phyloP scores from a whole-genome alignment of 805 yeast species.

The Wickerhamomyces pijperi region DNA sequence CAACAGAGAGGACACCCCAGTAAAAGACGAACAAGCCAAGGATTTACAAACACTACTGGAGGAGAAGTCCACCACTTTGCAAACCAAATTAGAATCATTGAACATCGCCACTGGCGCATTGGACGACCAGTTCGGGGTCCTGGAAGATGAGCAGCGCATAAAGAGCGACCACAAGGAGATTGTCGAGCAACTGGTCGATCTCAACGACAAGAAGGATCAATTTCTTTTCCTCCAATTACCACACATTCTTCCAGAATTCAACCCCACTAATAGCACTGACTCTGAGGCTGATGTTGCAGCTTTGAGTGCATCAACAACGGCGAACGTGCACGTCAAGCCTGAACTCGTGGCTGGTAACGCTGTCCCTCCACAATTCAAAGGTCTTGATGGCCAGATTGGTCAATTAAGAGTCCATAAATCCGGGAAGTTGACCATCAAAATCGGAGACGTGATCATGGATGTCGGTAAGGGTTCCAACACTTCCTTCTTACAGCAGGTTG shows the following conservation, averaged over 20 bases:
- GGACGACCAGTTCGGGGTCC: conserved; percentile 18
- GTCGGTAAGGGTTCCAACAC: conserved; percentile 62
- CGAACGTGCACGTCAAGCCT: conserved; percentile 5
- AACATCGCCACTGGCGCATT: conserved; percentile 20
- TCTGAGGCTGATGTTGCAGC: conserved; percentile 1
- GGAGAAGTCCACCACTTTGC: conserved; percentile 17
- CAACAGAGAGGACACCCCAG: conserved; percentile 5
- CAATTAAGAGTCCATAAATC: conserved; percentile 68
- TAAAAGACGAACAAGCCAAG: conserved; percentile 16
- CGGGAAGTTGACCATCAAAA: conserved; percentile 64
- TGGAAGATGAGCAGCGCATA: conserved; percentile 24
- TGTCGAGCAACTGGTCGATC: conserved; percentile 13
- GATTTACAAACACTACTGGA: conserved; percentile 11
- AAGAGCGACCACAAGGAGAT: conserved; percentile 29
- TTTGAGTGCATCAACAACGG: conserved; percentile 4
- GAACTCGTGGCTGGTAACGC: conserved; percentile 1
- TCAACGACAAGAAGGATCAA: conserved; percentile 22
- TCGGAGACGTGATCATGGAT: conserved; percentile 62
- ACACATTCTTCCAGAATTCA: conserved; percentile 24
- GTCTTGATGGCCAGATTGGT: conserved; percentile 54
- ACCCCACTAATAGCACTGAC: conserved; percentile 2
- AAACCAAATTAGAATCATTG: conserved; percentile 19
- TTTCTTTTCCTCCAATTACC: conserved; percentile 30
- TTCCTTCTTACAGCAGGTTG: conserved; percentile 63
- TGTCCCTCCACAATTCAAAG: conserved; percentile 1